phyloP scores from a whole-genome alignment of 2,329 filamentous ascomycete genomes.

The Nannizzia gypsea region DNA sequence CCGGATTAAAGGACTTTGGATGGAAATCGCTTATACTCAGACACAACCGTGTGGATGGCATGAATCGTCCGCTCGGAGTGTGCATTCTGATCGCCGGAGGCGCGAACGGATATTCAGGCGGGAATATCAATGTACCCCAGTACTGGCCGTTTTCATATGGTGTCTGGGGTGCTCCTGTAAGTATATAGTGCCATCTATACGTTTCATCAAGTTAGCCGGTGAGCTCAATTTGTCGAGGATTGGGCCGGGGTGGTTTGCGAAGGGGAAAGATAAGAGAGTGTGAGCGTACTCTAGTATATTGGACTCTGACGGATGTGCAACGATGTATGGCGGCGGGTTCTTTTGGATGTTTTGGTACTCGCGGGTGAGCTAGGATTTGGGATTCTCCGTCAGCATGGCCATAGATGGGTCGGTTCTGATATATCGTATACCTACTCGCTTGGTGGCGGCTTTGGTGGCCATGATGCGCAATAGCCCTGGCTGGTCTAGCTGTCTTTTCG shows the following conservation, averaged over 20 bases:
- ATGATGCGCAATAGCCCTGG: constrained; percentile 30
- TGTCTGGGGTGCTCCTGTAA: constrained; percentile 86
- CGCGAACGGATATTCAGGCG: constrained; percentile 91
- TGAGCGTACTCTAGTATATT: constrained; percentile 72
- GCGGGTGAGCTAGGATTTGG: constrained; percentile 40
- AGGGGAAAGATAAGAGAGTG: neutral
- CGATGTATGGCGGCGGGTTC: constrained; percentile 80
- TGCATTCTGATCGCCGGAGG: constrained; percentile 98
- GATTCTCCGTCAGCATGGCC: constrained; percentile 1
- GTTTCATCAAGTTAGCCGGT: neutral
- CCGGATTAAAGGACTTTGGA: constrained; percentile 93
- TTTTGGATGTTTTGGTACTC: constrained; percentile 55
- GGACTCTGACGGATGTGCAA: constrained; percentile 74
- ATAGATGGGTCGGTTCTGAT: neutral
- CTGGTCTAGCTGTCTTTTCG: neutral
- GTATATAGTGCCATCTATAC: constrained; percentile 78
- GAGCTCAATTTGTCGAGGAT: neutral
- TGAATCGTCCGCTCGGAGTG: constrained; percentile 89
- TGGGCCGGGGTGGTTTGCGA: neutral
- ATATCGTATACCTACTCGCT: constrained; percentile 45
- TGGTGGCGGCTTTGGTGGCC: constrained; percentile 62
- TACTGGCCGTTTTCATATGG: constrained; percentile 93
- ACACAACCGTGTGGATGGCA: constrained; percentile 81
- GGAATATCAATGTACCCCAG: constrained; percentile 94
- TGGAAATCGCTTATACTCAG: constrained; percentile 97